Evolutionary conservation across 768 basidiomycete species (phyloP), one percentile per base, ranked within the genome.

Genomic region (Arthromyces matolae): DNA sequence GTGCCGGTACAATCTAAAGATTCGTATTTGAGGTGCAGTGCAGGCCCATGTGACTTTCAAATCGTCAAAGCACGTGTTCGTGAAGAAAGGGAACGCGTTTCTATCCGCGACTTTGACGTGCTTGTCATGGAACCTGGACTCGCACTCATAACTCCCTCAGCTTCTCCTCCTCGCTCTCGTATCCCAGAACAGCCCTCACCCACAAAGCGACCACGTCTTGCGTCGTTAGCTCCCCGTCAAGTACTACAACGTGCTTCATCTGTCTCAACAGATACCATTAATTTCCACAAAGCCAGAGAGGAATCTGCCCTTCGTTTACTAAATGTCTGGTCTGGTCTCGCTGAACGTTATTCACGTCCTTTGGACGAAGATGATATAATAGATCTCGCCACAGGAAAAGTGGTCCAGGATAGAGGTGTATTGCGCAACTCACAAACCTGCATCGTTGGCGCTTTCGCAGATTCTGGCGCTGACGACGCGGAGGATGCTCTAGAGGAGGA

Each of bases 351-450:
- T 60, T 73, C 77, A 27, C 74, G 78, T 42, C 73, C 75, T 35
- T 66, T 88, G 31, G 85, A 87, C 54, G 83, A 90, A 58, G 89
- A 91, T 63, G 89, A 92, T 61, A 83, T 90, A 37, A 71, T 91
- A 25, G 84, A 90, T 58, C 67, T 92, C 3, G 67, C 71, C 45
- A 81, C 79, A 9, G 77, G 73, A 9, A 63, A 76, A 51, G 71
- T 91, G 33, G 69, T 87, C 49, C 80, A 78, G 56, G 85, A 91
- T 62, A 78, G 85, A 49, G 89, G 89, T 2, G 75, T 86, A 3
- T 66, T 86, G 33, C 76, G 79, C 37, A 64, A 71, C 13, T 58
- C 65, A 19, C 63, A 64, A 40, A 70, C 65, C 28, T 73, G 71
- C 53, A 62, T 71, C 9, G 75, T 87, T 56, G 85, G 86, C 4